Percentiles rank a stretch among this genome's conserved stretches.
Conservation (phyloP, 2,329 filamentous ascomycete genomes). For the Botrytis medusae region DNA sequence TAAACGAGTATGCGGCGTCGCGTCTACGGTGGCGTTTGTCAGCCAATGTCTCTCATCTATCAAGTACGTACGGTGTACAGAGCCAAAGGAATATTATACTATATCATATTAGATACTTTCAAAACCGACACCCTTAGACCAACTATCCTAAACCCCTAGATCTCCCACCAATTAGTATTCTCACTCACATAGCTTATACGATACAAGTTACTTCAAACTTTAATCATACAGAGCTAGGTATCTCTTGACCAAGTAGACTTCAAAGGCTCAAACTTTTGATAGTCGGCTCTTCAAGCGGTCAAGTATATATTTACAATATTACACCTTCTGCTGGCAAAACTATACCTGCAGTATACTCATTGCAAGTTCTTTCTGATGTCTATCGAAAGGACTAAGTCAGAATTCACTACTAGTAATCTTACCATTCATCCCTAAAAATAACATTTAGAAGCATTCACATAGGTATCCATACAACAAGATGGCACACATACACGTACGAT, state of each 20-base stretch:
- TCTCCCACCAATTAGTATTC: background rate
- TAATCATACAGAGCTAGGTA: background rate
- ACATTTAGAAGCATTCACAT: background rate
- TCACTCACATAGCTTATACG: background rate
- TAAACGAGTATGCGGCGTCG: background rate
- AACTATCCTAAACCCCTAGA: background rate
- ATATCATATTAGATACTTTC: background rate
- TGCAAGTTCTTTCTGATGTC: background rate
- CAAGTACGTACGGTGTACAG: background rate
- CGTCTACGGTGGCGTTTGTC: conserved; percentile 1
- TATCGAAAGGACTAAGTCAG: background rate
- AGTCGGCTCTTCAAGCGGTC: background rate
- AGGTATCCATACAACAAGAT: background rate
- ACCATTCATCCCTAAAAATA: background rate
- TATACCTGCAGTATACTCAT: background rate
- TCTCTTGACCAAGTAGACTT: background rate
- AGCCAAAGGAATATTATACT: background rate
- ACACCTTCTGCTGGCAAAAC: background rate
- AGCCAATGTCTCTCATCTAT: background rate
- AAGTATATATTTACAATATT: background rate
- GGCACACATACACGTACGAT: background rate
- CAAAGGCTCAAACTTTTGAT: background rate
- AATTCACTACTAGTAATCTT: background rate
- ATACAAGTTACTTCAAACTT: background rate
- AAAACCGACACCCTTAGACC: background rate